Evolutionary conservation across 805 yeast species (phyloP).

Genomic region (Sugiyamaella lignohabitans): DNA sequence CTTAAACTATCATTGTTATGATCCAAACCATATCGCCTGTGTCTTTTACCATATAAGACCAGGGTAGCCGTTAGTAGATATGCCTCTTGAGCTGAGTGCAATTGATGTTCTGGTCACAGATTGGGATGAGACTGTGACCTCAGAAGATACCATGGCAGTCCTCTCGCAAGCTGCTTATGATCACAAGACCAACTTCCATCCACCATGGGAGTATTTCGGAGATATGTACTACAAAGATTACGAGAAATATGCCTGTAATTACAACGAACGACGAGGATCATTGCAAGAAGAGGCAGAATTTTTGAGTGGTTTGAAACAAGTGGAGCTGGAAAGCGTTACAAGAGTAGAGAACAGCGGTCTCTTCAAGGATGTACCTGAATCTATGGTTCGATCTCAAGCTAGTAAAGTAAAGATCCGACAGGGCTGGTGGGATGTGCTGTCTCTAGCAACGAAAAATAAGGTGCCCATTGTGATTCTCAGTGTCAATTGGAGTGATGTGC

Average conservation of each 20-base stretch:
- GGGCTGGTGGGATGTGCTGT: conserved; percentile 37
- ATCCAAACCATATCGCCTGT: no score
- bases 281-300: conserved; percentile 40
- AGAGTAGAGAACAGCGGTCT: conserved; percentile 36
- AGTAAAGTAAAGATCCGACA: conserved; percentile 34
- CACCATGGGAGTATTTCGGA: conserved; percentile 40
- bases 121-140: conserved; percentile 64
- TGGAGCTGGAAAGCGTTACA: conserved; percentile 45
- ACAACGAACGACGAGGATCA: conserved; percentile 29
- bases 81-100: conserved; percentile 1
- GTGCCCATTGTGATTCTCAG: conserved; percentile 45
- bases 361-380: conserved; percentile 38
- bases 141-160: conserved; percentile 46
- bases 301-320: conserved; percentile 39
- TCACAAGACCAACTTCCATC: conserved; percentile 33
- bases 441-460: conserved; percentile 15
- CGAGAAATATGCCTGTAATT: conserved; percentile 27
- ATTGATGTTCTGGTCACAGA: conserved; percentile 40
- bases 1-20: no score
- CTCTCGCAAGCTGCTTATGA: conserved; percentile 45
- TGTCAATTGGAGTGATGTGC: conserved; percentile 53
- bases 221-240: conserved; percentile 39
- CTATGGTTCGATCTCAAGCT: conserved; percentile 34
- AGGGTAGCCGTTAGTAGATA: no score
- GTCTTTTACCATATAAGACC: no score